Percentiles rank a stretch among this genome's conserved stretches.
These are phyloP conservation scores for Fusarium sp. DNA, from an alignment of 2,329 filamentous ascomycete species.

Conservation along the genomic window DNA sequence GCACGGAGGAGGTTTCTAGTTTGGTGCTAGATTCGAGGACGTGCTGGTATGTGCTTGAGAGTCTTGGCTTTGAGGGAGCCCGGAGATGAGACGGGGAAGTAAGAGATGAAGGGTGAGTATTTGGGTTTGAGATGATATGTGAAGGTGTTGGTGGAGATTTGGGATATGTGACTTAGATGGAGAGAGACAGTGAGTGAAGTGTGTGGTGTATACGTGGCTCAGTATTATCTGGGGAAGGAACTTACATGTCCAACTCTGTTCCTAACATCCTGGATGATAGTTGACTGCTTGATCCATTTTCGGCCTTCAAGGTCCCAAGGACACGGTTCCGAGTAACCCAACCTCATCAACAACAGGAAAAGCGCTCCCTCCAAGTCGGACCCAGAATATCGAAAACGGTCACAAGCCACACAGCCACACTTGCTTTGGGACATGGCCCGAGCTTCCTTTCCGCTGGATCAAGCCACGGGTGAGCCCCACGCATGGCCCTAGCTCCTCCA, in stretches of 20 bases:
- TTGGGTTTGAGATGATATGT: slow-evolving; percentile 3
- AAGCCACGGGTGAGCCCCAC: slow-evolving; percentile 3
- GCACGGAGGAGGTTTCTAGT: slow-evolving; percentile 25
- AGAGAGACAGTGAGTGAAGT: neutral
- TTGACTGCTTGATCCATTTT: neutral
- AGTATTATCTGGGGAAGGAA: neutral
- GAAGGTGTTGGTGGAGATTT: slow-evolving; percentile 4
- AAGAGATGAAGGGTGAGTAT: neutral
- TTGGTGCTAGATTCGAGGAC: slow-evolving; percentile 6
- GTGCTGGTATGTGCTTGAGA: slow-evolving; percentile 2
- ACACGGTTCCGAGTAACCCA: slow-evolving; percentile 4
- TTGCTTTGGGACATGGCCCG: slow-evolving; percentile 27
- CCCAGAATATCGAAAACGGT: slow-evolving; percentile 5
- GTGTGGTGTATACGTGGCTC: neutral
- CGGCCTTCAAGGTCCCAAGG: slow-evolving; percentile 2
- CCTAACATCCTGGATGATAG: slow-evolving; percentile 16
- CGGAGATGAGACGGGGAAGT: slow-evolving; percentile 13
- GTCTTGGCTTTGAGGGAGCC: slow-evolving; percentile 1
- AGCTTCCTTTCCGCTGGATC: slow-evolving; percentile 23
- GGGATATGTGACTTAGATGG: neutral
- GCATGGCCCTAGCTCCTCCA: neutral
- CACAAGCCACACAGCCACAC: slow-evolving; percentile 20
- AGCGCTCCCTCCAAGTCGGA: neutral
- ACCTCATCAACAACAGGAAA: neutral
- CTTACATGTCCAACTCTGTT: neutral